Conservation (phyloP, 495 filamentous ascomycete species). For the Xeromyces bisporus region DNA sequence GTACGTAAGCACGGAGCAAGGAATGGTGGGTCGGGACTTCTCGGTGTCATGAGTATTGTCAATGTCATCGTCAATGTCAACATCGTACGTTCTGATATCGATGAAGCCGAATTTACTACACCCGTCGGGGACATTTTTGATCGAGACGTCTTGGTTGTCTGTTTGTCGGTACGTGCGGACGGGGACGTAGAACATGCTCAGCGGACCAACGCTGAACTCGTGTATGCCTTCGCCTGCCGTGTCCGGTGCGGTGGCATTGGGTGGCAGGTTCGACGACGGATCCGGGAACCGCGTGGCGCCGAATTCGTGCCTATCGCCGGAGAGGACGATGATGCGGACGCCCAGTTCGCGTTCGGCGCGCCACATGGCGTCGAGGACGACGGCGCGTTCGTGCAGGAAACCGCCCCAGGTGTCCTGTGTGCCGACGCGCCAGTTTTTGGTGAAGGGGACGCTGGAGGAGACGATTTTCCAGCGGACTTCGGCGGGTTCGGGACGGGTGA, state of each 20-base stretch:
- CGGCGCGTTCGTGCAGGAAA: conserved; percentile 60
- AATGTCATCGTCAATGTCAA: conserved; percentile 27
- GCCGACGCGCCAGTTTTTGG: conserved; percentile 85
- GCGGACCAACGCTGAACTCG: conserved; percentile 76
- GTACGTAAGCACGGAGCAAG: conserved; percentile 49
- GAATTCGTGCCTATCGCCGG: conserved; percentile 89
- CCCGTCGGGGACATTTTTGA: conserved; percentile 77
- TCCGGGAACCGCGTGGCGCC: conserved; percentile 78
- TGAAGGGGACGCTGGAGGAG: conserved; percentile 77
- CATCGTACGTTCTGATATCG: conserved; percentile 54
- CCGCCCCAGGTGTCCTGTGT: conserved; percentile 83
- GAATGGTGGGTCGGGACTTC: conserved; percentile 7
- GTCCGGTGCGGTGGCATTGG: conserved; percentile 10
- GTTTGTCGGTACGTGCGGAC: conserved; percentile 64
- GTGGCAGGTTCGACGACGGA: conserved; percentile 24
- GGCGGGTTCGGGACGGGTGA: conserved; percentile 46
- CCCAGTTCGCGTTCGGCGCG: conserved; percentile 47
- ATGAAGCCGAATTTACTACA: conserved; percentile 84
- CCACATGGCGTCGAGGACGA: conserved; percentile 84
- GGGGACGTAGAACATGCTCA: conserved; percentile 87
- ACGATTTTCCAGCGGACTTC: conserved; percentile 91
- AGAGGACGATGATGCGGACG: conserved; percentile 66
- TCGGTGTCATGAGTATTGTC: conserved; percentile 8
- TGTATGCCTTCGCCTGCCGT: conserved; percentile 40
- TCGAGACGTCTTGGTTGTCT: conserved; percentile 57